Base-by-base conservation (phyloP, 2,329 filamentous ascomycete genomes). In the Coniella lustricola region DNA sequence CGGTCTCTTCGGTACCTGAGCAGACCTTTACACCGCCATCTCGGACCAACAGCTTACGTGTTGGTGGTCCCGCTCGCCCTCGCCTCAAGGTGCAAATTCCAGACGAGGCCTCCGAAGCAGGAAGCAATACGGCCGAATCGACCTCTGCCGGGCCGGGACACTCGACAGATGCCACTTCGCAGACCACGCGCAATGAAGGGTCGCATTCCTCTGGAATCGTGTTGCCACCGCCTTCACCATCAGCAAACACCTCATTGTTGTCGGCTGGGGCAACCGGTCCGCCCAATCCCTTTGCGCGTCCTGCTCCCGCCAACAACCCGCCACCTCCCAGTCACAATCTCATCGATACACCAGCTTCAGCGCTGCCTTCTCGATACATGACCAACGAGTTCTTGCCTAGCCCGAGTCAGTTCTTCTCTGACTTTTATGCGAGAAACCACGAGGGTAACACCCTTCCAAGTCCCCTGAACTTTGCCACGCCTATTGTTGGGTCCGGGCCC, bases 41-140 rank as follows among this genome's bases (percentile, higher is more conserved):
- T 17, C 78, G 88, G 33, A 82, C 86, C n/a, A 90, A 87, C 61
- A 94, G 87, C 55, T 70, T 85, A 51, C 80, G 84, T 55, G 70
- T 79, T 10, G 81, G 79, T 48, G 81, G 81, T 8, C 82, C 56
- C 0, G 40, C 87, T 59, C 79, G 90, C 47, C 93, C 93, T 3
- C 81, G 88, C 46, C 74, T 98, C 40, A 95, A 88, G 58, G 89
- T 98, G 4, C 90, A 96, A 62, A 98, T 98, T 59, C 93, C 93
- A 0, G 91, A 90, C 56, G 93, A 95, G 60, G 82, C 83, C 35
- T 94, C 89, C 8, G 64, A 67, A 9, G 81, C 77, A 39, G 87
- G 82, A 49, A 85, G 79, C 52, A 85, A 82, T 39, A 87, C 85
- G 3, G 87, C 76, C 40, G 87, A 87, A 48, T 87, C 86, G 64